Percentiles rank a stretch among this genome's conserved stretches.
Evolutionary conservation across 208 protist genomes (phyloP).

Genomic region (Giardia duodenalis): DNA sequence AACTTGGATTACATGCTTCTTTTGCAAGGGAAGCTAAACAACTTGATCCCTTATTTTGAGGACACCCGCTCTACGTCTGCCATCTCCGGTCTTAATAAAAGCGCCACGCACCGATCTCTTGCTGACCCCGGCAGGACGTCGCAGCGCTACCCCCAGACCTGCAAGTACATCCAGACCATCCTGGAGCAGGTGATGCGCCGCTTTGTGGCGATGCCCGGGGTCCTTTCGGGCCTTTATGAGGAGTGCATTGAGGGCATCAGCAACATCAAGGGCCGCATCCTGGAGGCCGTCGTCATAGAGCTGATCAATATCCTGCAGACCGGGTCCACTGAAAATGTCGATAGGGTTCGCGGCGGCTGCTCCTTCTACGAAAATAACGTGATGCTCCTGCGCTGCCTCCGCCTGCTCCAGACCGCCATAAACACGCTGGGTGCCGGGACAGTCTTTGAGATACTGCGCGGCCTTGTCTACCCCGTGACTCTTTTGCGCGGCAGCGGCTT

Average conservation of each 20-base stretch:
- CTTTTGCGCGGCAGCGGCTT: neutral
- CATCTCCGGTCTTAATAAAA: neutral
- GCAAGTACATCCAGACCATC: constrained; percentile 22
- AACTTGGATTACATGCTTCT: constrained; percentile 25
- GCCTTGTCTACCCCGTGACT: neutral
- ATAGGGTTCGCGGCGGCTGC: neutral
- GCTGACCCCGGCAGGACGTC: constrained; percentile 20
- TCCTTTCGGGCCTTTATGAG: neutral
- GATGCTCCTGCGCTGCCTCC: neutral
- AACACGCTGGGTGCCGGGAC: constrained; percentile 7
- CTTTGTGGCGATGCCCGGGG: neutral
- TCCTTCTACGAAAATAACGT: neutral
- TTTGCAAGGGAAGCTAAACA: neutral
- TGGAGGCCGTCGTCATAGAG: neutral
- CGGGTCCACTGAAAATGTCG: neutral
- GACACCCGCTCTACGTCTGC: neutral
- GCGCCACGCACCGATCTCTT: constrained; percentile 9
- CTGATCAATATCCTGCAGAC: neutral
- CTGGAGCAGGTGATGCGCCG: constrained; percentile 15
- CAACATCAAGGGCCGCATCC: constrained; percentile 9
- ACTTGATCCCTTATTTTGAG: neutral
- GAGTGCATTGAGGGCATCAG: neutral
- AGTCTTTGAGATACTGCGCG: neutral
- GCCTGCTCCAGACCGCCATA: neutral
- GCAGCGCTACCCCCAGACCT: neutral